Evolutionary conservation across 169 alveolate genomes (phyloP).

Genomic region (Plasmodium reichenowi): DNA sequence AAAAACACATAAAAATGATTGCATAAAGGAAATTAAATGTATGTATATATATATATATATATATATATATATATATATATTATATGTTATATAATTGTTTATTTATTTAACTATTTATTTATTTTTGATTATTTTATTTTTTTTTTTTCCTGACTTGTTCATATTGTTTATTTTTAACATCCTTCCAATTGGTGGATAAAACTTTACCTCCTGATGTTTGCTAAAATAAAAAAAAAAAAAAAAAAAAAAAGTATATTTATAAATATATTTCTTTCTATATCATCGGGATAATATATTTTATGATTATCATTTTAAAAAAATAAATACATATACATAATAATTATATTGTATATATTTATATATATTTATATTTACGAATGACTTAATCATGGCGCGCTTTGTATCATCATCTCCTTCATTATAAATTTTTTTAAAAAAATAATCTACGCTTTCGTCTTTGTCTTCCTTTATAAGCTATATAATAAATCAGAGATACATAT

Average conservation of each 20-base stretch:
- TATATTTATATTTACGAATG: slow-evolving; percentile 21
- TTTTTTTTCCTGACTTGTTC: slow-evolving; percentile 19
- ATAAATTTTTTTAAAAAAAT: slow-evolving; percentile 42
- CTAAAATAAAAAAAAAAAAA: background rate
- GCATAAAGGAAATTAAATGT: too few species aligned
- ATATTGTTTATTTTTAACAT: slow-evolving; percentile 46
- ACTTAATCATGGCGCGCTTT: slow-evolving; percentile 59
- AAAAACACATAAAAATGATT: too few species aligned
- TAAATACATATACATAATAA: background rate
- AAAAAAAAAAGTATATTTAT: background rate
- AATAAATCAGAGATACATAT: too few species aligned
- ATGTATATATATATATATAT: too few species aligned
- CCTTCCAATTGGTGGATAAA: slow-evolving; percentile 68
- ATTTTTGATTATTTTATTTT: background rate
- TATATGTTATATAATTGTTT: background rate
- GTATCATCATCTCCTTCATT: slow-evolving; percentile 66
- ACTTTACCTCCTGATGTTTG: slow-evolving; percentile 63
- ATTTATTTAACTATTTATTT: background rate
- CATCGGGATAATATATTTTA: background rate
- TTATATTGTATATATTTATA: background rate
- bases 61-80: too few species aligned
- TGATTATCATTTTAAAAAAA: background rate
- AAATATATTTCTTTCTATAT: background rate
- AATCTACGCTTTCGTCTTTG: slow-evolving; percentile 30
- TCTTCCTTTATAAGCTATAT: slow-evolving; percentile 41